These are phyloP conservation scores for Solanum bulbocastanum DNA, from an alignment of 257 asterid genomes.

Conservation along the genomic window DNA sequence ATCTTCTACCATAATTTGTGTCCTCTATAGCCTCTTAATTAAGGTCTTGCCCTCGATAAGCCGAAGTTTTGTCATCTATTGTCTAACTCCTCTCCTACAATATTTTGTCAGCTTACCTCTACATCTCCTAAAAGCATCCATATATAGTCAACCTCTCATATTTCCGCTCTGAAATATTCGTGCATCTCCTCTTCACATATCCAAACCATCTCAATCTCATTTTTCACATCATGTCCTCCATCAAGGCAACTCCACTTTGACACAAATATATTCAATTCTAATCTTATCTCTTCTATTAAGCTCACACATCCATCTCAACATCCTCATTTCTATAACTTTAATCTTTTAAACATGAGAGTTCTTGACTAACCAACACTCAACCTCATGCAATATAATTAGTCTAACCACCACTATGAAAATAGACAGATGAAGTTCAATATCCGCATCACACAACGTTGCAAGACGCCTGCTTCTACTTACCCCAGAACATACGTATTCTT, in stretches of 20 bases:
- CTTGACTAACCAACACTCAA: background rate
- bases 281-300: background rate
- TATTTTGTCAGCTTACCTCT: background rate
- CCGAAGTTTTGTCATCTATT: background rate
- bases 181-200: background rate
- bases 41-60: background rate
- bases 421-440: background rate
- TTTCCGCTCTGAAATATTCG: background rate
- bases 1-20: background rate
- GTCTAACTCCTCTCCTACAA: background rate
- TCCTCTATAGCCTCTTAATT: background rate
- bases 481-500: background rate
- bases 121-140: background rate
- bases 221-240: background rate
- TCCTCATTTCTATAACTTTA: background rate
- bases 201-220: background rate
- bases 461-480: background rate
- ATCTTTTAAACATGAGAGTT: background rate
- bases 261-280: background rate
- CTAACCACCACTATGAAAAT: background rate
- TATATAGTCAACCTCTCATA: background rate
- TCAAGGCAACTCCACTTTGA: background rate
- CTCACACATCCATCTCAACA: background rate
- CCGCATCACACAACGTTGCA: background rate
- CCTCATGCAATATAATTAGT: background rate